Evolutionary conservation across 192 early-diverging fungal species (phyloP).

Genomic region (Coemansia sp.): DNA sequence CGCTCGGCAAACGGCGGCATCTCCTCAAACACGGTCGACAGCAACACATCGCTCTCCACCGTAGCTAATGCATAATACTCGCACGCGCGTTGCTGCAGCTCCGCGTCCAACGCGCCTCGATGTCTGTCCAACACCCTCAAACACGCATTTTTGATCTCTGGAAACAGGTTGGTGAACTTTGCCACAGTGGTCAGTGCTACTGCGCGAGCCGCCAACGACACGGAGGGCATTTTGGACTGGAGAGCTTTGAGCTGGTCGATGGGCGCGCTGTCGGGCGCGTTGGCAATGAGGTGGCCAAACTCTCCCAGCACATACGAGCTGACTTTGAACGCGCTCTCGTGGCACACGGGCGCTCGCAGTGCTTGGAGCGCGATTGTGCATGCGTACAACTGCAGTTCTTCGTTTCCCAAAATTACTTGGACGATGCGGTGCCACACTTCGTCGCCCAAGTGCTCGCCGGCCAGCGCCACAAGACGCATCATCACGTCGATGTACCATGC

Average conservation of each 20-base stretch:
- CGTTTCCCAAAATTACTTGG: slow-evolving; percentile 94
- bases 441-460: slow-evolving; percentile 93
- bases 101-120: slow-evolving; percentile 85
- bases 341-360: slow-evolving; percentile 85
- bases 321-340: slow-evolving; percentile 94
- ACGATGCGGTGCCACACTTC: slow-evolving; percentile 98
- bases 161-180: slow-evolving; percentile 97
- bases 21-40: slow-evolving; percentile 94
- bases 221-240: slow-evolving; percentile 85
- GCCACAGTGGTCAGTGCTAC: slow-evolving; percentile 88
- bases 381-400: slow-evolving; percentile 93
- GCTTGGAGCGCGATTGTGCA: slow-evolving; percentile 78
- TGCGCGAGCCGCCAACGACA: slow-evolving; percentile 74
- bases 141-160: slow-evolving; percentile 91
- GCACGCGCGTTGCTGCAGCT: slow-evolving; percentile 95
- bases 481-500: slow-evolving; percentile 99
- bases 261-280: slow-evolving; percentile 77
- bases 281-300: slow-evolving; percentile 95
- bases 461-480: slow-evolving; percentile 89
- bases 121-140: slow-evolving; percentile 84
- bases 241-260: slow-evolving; percentile 94
- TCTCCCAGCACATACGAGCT: slow-evolving; percentile 97
- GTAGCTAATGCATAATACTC: slow-evolving; percentile 91
- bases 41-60: slow-evolving; percentile 78
- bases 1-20: slow-evolving; percentile 98